phyloP scores from a whole-genome alignment of 495 filamentous ascomycete genomes.

The Hyaloscypha finlandica region DNA sequence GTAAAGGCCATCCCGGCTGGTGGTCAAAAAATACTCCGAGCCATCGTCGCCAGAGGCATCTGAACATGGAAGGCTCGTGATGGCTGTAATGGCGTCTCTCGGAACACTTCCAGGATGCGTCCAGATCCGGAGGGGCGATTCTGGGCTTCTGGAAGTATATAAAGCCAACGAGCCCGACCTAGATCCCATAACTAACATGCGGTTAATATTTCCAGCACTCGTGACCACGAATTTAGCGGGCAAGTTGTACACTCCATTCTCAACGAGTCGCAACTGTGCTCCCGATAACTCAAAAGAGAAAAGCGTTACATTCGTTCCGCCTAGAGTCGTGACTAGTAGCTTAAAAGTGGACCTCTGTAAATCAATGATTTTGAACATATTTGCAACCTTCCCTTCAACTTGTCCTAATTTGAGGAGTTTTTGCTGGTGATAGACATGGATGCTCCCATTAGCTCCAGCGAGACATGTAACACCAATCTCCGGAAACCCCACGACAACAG shows the following conservation, averaged over 20 bases:
- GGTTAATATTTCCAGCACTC: slow-evolving; percentile 24
- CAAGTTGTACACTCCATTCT: slow-evolving; percentile 1
- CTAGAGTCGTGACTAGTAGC: slow-evolving; percentile 29
- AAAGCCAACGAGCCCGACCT: slow-evolving; percentile 61
- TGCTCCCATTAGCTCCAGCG: slow-evolving; percentile 53
- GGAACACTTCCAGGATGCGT: not conserved
- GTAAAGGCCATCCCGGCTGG: slow-evolving; percentile 74
- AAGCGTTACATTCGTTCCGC: slow-evolving; percentile 24
- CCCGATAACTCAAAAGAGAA: slow-evolving; percentile 29
- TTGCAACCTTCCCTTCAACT: slow-evolving; percentile 50
- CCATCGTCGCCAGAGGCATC: slow-evolving; percentile 19
- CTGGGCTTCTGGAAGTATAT: slow-evolving; percentile 40
- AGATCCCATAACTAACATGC: slow-evolving; percentile 65
- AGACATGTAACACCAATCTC: slow-evolving; percentile 45
- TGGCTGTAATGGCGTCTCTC: slow-evolving; percentile 70
- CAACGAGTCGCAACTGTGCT: not conserved
- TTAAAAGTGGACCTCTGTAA: slow-evolving; percentile 6
- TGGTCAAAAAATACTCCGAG: slow-evolving; percentile 57
- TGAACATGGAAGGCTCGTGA: slow-evolving; percentile 45
- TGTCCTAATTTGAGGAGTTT: slow-evolving; percentile 26
- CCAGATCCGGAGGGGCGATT: slow-evolving; percentile 12
- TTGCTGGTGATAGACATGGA: slow-evolving; percentile 48
- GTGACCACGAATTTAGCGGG: slow-evolving; percentile 29
- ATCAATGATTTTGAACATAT: slow-evolving; percentile 27
- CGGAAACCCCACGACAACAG: slow-evolving; percentile 41